phyloP scores from a whole-genome alignment of 306 rosid species.

The Inga oerstediana region DNA sequence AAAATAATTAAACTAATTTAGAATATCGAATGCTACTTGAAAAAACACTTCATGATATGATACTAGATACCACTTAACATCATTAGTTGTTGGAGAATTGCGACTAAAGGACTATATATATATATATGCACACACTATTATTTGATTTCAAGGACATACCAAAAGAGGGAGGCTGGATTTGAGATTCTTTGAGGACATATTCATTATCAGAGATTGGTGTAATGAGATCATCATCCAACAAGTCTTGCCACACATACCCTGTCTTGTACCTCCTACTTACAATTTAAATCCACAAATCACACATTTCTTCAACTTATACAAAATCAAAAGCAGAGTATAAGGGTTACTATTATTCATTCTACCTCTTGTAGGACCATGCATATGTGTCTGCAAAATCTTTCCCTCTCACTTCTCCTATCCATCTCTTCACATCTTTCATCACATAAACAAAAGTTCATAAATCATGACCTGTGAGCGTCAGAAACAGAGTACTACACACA shows the following conservation, averaged over 20 bases:
- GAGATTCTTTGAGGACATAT: too few species aligned
- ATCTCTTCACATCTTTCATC: constrained; percentile 68
- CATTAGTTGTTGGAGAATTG: too few species aligned
- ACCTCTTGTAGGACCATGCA: constrained; percentile 93
- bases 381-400: constrained; percentile 67
- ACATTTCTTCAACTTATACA: neutral
- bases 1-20: too few species aligned
- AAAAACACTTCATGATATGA: too few species aligned
- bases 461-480: neutral
- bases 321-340: neutral
- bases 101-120: too few species aligned
- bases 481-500: neutral
- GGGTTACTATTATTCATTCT: constrained; percentile 25
- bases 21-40: too few species aligned
- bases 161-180: too few species aligned
- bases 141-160: too few species aligned
- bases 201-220: too few species aligned
- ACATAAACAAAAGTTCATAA: neutral
- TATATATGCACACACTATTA: too few species aligned
- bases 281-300: neutral
- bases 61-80: too few species aligned
- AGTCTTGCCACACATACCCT: constrained; percentile 93
- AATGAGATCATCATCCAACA: constrained; percentile 74
- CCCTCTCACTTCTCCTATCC: constrained; percentile 81
- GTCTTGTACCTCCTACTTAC: constrained; percentile 78